These are phyloP conservation scores for Cylindricascospora bacillispora DNA, from an alignment of 1,139 yeast species.

Conservation along the genomic window DNA sequence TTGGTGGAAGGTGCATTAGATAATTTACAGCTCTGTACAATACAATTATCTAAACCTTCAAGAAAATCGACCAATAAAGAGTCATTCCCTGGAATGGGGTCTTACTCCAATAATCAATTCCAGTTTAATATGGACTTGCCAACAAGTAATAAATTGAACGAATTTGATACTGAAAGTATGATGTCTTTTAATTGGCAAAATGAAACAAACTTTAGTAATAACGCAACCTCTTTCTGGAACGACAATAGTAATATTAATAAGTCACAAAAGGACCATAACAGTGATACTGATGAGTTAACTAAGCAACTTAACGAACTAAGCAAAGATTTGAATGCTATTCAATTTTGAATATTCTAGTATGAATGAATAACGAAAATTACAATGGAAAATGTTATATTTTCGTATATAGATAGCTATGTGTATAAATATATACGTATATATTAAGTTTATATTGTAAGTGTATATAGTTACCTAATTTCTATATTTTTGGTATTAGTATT, in stretches of 20 bases:
- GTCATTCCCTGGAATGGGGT: too few relatives aligned
- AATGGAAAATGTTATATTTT: too few relatives aligned
- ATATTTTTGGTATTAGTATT: too few relatives aligned
- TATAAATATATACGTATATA: too few relatives aligned
- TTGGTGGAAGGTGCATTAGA: slow-evolving; percentile 88
- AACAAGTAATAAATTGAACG: slow-evolving; percentile 17
- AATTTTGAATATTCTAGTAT: too few relatives aligned
- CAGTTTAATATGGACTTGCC: slow-evolving; percentile 14
- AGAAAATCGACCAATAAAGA: slow-evolving; percentile 12
- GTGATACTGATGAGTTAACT: neutral
- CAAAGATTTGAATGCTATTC: neutral
- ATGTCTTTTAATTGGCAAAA: slow-evolving; percentile 31
- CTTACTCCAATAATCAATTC: slow-evolving; percentile 6
- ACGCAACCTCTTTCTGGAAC: neutral
- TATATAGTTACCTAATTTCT: too few relatives aligned
- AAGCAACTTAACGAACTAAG: neutral
- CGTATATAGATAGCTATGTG: too few relatives aligned
- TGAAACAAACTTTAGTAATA: slow-evolving; percentile 10
- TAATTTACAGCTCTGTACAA: slow-evolving; percentile 59
- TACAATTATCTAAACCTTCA: slow-evolving; percentile 40
- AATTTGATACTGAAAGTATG: slow-evolving; percentile 39
- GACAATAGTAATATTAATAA: neutral
- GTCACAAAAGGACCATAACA: neutral
- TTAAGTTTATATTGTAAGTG: too few relatives aligned
- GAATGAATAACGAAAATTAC: too few relatives aligned